A percentile compares a stretch with the other conserved stretches of the same genome.
These are phyloP conservation scores for Vigna mungo DNA, from an alignment of 306 rosid genomes.

Conservation along the genomic window DNA sequence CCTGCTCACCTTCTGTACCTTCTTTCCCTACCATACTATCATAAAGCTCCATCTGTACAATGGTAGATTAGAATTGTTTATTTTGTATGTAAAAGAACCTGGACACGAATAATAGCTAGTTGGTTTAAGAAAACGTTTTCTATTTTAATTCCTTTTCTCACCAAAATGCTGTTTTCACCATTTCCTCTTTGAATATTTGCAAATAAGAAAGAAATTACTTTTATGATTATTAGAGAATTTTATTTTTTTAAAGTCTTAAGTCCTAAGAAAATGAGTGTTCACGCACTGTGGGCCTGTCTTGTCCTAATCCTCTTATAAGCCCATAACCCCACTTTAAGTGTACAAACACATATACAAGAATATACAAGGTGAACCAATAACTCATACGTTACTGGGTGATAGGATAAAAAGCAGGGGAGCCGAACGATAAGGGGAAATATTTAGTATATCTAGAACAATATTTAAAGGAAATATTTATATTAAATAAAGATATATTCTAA, in stretches of 20 bases:
- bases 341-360: neutral
- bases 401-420: no score
- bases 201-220: neutral
- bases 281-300: neutral
- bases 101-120: constrained; percentile 17
- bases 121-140: neutral
- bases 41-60: constrained; percentile 53
- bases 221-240: neutral
- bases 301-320: neutral
- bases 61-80: constrained; percentile 34
- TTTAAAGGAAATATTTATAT: no score
- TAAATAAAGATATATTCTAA: no score
- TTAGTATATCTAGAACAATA: no score
- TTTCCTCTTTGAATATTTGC: neutral
- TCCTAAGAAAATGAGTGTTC: neutral
- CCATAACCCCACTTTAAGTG: constrained; percentile 17
- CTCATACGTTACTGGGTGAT: no score
- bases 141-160: neutral
- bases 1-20: constrained; percentile 51
- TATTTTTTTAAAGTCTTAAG: no score
- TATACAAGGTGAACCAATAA: constrained; percentile 6
- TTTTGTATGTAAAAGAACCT: constrained; percentile 11
- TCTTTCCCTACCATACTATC: constrained; percentile 62
- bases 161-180: neutral
- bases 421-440: no score